A percentile compares a stretch with the other conserved stretches of the same genome.
These are phyloP conservation scores for Penicillium psychrosexuale DNA, from an alignment of 2,329 filamentous ascomycete genomes.

Conservation along the genomic window DNA sequence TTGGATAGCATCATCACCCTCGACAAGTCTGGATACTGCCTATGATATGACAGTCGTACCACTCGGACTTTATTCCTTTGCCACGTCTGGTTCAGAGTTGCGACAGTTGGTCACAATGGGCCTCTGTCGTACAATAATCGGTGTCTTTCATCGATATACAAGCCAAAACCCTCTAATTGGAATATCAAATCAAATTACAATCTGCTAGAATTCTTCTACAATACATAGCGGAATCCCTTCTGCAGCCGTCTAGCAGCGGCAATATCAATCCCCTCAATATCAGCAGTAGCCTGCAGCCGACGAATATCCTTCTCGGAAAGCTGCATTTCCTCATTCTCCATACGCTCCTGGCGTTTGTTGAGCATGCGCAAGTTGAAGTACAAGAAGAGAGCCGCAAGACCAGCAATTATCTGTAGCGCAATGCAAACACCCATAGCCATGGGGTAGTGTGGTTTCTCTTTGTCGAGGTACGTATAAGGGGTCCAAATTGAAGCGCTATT, in stretches of 20 bases:
- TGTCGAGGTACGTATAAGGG: slow-evolving; percentile 47
- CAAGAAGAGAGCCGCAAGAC: slow-evolving; percentile 36
- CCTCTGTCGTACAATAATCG: too few species aligned
- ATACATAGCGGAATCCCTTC: slow-evolving; percentile 55
- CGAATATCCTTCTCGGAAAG: slow-evolving; percentile 49
- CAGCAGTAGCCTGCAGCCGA: slow-evolving; percentile 50
- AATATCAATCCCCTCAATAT: slow-evolving; percentile 52
- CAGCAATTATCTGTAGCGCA: slow-evolving; percentile 39
- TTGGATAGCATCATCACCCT: background rate
- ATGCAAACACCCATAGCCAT: slow-evolving; percentile 45
- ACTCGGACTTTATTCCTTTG: background rate
- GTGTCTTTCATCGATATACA: background rate
- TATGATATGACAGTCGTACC: background rate
- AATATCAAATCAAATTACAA: background rate
- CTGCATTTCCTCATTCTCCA: slow-evolving; percentile 49
- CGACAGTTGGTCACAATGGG: too few species aligned
- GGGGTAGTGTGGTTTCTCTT: slow-evolving; percentile 40
- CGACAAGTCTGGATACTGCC: background rate
- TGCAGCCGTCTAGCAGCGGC: slow-evolving; percentile 51
- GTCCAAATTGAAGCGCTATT: slow-evolving; percentile 55
- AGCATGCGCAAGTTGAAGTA: slow-evolving; percentile 42
- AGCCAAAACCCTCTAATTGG: background rate
- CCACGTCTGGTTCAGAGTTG: background rate
- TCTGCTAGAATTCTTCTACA: slow-evolving; percentile 26
- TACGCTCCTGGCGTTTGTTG: slow-evolving; percentile 50